These are phyloP conservation scores for Salix arbutifolia DNA, from an alignment of 345 rosid genomes.

Conservation along the genomic window DNA sequence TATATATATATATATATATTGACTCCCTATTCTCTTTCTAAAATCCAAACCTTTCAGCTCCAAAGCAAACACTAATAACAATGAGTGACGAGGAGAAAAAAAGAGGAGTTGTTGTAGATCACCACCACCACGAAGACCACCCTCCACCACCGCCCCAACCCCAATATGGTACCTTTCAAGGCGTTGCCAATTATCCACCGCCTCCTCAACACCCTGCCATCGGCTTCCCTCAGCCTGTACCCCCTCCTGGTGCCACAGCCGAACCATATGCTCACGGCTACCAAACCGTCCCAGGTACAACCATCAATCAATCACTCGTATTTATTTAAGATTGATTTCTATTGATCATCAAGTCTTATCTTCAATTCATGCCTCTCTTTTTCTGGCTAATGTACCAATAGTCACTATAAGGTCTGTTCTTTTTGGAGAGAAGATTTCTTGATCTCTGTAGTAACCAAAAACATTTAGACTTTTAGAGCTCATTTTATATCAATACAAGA, in stretches of 20 bases:
- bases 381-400: background rate
- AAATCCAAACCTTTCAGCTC: background rate
- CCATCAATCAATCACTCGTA: background rate
- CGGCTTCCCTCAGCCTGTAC: slow-evolving; percentile 82
- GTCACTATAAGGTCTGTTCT: background rate
- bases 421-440: background rate
- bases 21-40: background rate
- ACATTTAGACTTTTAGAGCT: background rate
- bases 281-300: slow-evolving; percentile 65
- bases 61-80: background rate
- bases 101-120: background rate
- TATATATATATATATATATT: no score
- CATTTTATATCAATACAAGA: background rate
- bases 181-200: slow-evolving; percentile 82
- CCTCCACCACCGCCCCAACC: background rate
- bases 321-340: background rate
- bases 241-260: slow-evolving; percentile 62
- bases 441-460: background rate
- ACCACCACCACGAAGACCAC: background rate
- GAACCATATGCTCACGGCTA: slow-evolving; percentile 61
- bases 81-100: slow-evolving; percentile 13
- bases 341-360: background rate
- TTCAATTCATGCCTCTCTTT: background rate
- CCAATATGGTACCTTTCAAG: slow-evolving; percentile 95
- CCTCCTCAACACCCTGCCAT: slow-evolving; percentile 51